These are phyloP conservation scores for Yamadazyma taylorii DNA, from an alignment of 1,139 yeast species.

Conservation along the genomic window DNA sequence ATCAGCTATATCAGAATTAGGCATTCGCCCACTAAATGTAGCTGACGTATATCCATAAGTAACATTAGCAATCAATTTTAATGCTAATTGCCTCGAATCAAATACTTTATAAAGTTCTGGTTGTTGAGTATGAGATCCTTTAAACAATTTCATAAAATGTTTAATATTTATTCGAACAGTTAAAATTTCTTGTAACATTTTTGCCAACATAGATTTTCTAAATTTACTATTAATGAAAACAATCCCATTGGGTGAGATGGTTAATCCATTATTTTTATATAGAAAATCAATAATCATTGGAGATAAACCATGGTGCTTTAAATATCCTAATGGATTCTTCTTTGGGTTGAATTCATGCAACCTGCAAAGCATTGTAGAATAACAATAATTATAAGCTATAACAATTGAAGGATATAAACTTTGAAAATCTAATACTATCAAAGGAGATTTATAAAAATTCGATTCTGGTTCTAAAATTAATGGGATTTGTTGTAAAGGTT, in stretches of 20 bases:
- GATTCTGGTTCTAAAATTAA: conserved; percentile 91
- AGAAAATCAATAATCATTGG: conserved; percentile 58
- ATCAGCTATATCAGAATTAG: conserved; percentile 92
- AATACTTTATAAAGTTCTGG: conserved; percentile 53
- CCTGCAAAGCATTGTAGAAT: conserved; percentile 80
- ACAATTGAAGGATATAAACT: conserved; percentile 90
- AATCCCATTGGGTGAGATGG: conserved; percentile 83
- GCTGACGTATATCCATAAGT: conserved; percentile 97
- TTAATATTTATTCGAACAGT: conserved; percentile 80
- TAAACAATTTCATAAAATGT: conserved; percentile 60
- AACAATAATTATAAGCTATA: conserved; percentile 91
- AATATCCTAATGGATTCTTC: conserved; percentile 39
- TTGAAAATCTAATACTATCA: conserved; percentile 88
- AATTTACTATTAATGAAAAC: conserved; percentile 67
- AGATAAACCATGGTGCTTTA: conserved; percentile 47
- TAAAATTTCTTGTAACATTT: conserved; percentile 80
- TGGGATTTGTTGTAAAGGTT: conserved; percentile 85
- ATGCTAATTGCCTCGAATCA: conserved; percentile 79
- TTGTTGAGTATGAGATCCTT: conserved; percentile 33
- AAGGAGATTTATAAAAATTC: conserved; percentile 81
- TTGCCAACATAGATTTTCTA: conserved; percentile 73
- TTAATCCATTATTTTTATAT: conserved; percentile 49
- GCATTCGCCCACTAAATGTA: conserved; percentile 95
- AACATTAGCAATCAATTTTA: conserved; percentile 89
- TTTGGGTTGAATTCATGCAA: conserved; percentile 48